phyloP scores from a whole-genome alignment of 805 yeast genomes.

The Suhomyces sp. region DNA sequence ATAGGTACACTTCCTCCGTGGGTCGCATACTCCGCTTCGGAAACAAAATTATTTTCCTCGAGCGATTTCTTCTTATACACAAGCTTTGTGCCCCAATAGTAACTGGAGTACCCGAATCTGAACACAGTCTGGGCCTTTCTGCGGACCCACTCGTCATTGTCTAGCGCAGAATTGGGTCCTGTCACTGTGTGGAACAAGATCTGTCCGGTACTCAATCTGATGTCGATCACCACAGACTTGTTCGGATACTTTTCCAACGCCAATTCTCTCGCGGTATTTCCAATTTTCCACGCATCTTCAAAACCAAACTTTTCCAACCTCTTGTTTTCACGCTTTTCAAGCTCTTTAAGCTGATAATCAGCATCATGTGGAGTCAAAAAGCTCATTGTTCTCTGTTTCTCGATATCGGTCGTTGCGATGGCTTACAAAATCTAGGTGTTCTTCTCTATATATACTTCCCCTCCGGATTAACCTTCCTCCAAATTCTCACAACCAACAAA shows the following conservation, averaged over 20 bases:
- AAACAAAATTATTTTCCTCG: slow-evolving; percentile 38
- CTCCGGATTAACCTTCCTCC: not conserved
- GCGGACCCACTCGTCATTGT: slow-evolving; percentile 53
- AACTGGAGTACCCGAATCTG: slow-evolving; percentile 48
- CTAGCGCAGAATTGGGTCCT: slow-evolving; percentile 36
- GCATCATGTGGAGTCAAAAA: slow-evolving; percentile 7
- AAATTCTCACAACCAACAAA: not conserved
- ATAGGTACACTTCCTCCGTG: slow-evolving; percentile 61
- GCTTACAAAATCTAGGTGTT: not conserved
- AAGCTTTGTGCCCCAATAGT: slow-evolving; percentile 44
- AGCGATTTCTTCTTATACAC: slow-evolving; percentile 32
- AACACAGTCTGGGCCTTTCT: slow-evolving; percentile 48
- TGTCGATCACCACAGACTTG: slow-evolving; percentile 46
- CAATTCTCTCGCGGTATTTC: slow-evolving; percentile 36
- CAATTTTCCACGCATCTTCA: slow-evolving; percentile 46
- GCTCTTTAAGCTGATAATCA: not conserved
- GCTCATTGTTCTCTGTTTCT: not conserved
- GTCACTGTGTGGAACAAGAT: slow-evolving; percentile 45
- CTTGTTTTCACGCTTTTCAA: slow-evolving; percentile 22
- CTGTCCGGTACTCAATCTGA: slow-evolving; percentile 45
- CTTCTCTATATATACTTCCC: not conserved
- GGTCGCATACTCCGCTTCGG: slow-evolving; percentile 43
- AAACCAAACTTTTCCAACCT: slow-evolving; percentile 25
- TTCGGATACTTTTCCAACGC: slow-evolving; percentile 24
- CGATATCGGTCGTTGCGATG: not conserved